Percentiles rank a stretch among this genome's conserved stretches.
Evolutionary conservation across 495 filamentous ascomycete genomes (phyloP).

Genomic region (Platismatia glauca): DNA sequence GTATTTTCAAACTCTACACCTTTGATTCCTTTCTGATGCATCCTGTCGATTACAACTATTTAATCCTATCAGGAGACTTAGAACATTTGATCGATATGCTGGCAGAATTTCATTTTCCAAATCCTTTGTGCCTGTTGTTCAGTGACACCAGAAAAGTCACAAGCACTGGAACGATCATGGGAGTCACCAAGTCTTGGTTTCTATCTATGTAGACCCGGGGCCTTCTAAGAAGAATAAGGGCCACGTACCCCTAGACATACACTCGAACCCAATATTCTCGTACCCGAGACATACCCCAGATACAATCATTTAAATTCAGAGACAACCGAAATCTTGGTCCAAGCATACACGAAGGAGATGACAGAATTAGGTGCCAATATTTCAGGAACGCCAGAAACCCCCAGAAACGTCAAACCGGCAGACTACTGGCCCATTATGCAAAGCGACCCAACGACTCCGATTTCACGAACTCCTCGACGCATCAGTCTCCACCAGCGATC

Average conservation of each 20-base stretch:
- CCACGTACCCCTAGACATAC: too few relatives aligned
- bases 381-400: not conserved
- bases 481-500: not conserved
- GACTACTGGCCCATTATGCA: not conserved
- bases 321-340: not conserved
- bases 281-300: too few relatives aligned
- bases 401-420: not conserved
- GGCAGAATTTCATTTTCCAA: not conserved
- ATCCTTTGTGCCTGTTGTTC: not conserved
- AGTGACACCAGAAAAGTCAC: too few relatives aligned
- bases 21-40: not conserved
- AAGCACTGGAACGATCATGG: too few relatives aligned
- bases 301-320: not conserved
- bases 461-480: not conserved
- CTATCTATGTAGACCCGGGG: too few relatives aligned
- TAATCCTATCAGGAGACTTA: not conserved
- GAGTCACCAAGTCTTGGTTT: too few relatives aligned
- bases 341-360: not conserved
- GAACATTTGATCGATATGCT: too few relatives aligned
- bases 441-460: not conserved
- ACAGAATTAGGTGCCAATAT: not conserved
- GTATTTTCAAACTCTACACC: not conserved
- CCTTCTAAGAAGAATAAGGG: too few relatives aligned
- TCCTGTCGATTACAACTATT: not conserved
- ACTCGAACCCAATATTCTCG: too few relatives aligned